Conservation (phyloP, 768 basidiomycete genomes). For the Rossbeevera mucosa region DNA sequence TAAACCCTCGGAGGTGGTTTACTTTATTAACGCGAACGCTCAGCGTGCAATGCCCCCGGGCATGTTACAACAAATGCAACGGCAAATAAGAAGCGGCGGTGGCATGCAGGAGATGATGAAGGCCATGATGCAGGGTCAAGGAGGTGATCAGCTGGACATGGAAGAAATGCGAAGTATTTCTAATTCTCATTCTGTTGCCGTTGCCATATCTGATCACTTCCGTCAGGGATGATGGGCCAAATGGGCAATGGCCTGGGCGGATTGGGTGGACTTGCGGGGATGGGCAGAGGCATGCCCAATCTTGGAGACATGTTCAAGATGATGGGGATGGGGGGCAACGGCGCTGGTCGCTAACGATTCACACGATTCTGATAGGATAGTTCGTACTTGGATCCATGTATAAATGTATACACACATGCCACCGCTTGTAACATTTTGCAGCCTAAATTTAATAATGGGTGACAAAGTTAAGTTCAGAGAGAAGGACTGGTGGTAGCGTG, state of each 20-base stretch:
- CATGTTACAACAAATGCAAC: conserved; percentile 90
- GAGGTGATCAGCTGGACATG: conserved; percentile 87
- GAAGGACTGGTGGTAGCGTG: conserved; percentile 6
- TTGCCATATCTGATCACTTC: conserved; percentile 5
- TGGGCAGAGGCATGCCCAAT: conserved; percentile 65
- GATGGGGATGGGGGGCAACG: conserved; percentile 82
- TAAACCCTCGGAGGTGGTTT: not conserved
- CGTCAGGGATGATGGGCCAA: conserved; percentile 78
- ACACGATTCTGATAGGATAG: conserved; percentile 5
- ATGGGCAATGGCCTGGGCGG: conserved; percentile 61
- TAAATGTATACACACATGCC: conserved; percentile 14
- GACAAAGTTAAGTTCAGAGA: conserved; percentile 30
- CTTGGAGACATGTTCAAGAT: conserved; percentile 82
- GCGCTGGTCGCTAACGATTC: conserved; percentile 28
- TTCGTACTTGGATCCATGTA: conserved; percentile 12
- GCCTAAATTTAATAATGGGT: conserved; percentile 15
- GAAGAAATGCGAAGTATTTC: conserved; percentile 86
- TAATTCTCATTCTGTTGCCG: conserved; percentile 5
- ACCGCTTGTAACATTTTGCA: conserved; percentile 8
- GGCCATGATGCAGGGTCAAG: conserved; percentile 94
- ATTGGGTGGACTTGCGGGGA: conserved; percentile 45
- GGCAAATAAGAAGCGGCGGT: conserved; percentile 72
- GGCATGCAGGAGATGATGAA: conserved; percentile 99
- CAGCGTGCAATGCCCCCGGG: conserved; percentile 93
- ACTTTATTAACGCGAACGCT: conserved; percentile 3